Conservation (phyloP, 1,284 basidiomycete genomes). For the Ceratobasidium sp. region DNA sequence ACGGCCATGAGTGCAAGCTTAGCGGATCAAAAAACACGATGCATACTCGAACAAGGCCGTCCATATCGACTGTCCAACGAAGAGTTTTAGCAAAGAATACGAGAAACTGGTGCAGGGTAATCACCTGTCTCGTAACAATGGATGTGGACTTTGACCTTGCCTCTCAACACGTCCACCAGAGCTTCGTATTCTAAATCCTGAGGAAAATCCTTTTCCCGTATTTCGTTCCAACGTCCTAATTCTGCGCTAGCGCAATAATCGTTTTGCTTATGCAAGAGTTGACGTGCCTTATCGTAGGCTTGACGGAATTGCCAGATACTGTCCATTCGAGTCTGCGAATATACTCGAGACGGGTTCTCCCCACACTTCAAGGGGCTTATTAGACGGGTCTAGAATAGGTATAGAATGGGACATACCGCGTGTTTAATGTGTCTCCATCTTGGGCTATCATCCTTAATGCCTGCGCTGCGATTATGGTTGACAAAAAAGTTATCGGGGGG, state of each 20-base stretch:
- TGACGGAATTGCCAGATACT: constrained; percentile 68
- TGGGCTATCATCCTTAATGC: background rate
- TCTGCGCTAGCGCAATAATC: constrained; percentile 72
- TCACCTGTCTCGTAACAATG: constrained; percentile 72
- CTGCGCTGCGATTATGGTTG: background rate
- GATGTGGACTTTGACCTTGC: constrained; percentile 81
- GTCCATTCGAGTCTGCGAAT: constrained; percentile 65
- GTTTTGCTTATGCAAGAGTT: constrained; percentile 81
- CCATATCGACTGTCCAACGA: constrained; percentile 70
- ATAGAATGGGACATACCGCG: constrained; percentile 51
- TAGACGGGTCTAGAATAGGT: background rate
- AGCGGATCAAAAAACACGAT: no score
- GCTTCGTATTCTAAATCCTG: constrained; percentile 85
- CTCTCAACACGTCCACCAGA: constrained; percentile 86
- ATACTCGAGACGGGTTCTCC: constrained; percentile 57
- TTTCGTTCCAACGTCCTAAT: constrained; percentile 57
- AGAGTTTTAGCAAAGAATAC: constrained; percentile 51
- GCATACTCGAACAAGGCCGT: constrained; percentile 77
- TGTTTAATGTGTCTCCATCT: constrained; percentile 47
- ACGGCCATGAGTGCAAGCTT: constrained; percentile 46
- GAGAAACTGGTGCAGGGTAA: constrained; percentile 52
- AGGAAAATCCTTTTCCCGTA: constrained; percentile 68
- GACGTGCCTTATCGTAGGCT: constrained; percentile 77
- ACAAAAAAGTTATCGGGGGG: constrained; percentile 51
- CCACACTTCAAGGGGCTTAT: constrained; percentile 50